Evolutionary conservation across 768 basidiomycete species (phyloP), one percentile per base, ranked within the genome.

Genomic region (Calocybe gangraenosa): DNA sequence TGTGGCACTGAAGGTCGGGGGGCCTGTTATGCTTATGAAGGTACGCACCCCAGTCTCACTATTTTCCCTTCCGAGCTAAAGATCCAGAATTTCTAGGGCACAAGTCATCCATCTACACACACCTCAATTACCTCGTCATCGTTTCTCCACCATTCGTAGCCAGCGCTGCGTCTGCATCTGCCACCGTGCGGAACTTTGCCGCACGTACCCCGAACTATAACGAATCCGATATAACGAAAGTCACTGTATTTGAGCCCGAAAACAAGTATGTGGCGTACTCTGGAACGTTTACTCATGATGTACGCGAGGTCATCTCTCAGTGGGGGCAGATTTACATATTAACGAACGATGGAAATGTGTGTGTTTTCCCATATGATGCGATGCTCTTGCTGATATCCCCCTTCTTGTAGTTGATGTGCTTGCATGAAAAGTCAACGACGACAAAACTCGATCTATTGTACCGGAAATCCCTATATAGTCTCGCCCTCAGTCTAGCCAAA

Each of bases 1-100:
- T 92, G 89, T 56, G 82, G 84, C 0, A 75, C 78, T 0, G 89
- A 93, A 14, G 91, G 88, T 3, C 69, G 92, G 47, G 86, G 89
- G 3, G 76, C 85, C 0, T 92, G 88, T 43, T 92, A 83, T 59
- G 93, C 93, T 0, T 92, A 93, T 57, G 96, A 98, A 73, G 95
- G 94, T 87, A 44, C 32, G 34, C n/a, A 14, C n/a, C 17, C 14
- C 7, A 14, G n/a, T 18, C 7, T 35, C 6, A 28, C 11, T 11
- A 38, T 18, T 4, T 22, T 7, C 23, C 10, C 21, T 33, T 25
- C 31, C 11, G 25, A 22, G 36, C 46, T 50, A 42, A 37, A 15
- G 15, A 14, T n/a, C n/a, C n/a, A n/a, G 42, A 15, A 19, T 37
- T 32, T 21, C 17, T 55, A 89, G 85, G 86, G 5, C 73, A 75